Percentiles rank a stretch among this genome's conserved stretches.
These are phyloP conservation scores for Diaporthe ilicicola DNA, from an alignment of 2,329 filamentous ascomycete species.

Conservation along the genomic window DNA sequence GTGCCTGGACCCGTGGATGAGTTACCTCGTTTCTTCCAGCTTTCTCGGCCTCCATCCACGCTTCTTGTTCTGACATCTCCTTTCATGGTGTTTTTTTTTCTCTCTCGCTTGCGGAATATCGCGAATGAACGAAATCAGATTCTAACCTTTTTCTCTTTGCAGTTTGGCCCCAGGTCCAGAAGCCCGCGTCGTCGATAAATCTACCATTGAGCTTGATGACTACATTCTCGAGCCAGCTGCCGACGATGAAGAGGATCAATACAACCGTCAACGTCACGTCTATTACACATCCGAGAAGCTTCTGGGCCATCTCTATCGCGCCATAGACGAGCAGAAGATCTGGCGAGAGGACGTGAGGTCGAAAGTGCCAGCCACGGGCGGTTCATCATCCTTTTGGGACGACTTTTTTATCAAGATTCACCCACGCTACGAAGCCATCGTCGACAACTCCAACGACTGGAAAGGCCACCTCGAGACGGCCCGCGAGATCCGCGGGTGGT, in stretches of 20 bases:
- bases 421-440: constrained; percentile 41
- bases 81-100: rapidly evolving
- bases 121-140: not conserved
- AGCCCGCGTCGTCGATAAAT: constrained; percentile 53
- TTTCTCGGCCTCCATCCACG: rapidly evolving
- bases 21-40: too few relatives aligned
- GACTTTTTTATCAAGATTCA: constrained; percentile 46
- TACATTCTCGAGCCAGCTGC: constrained; percentile 37
- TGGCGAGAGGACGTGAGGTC: constrained; percentile 60
- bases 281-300: constrained; percentile 76
- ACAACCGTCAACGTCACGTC: constrained; percentile 50
- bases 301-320: constrained; percentile 75
- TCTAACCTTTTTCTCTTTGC: constrained; percentile 23
- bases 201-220: constrained; percentile 50
- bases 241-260: constrained; percentile 56
- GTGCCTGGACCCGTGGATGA: not conserved
- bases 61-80: not conserved
- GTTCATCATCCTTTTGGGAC: constrained; percentile 54
- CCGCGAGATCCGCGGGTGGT: constrained; percentile 50
- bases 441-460: constrained; percentile 40
- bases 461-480: constrained; percentile 47
- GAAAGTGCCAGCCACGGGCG: constrained; percentile 36
- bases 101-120: rapidly evolving
- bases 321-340: constrained; percentile 76
- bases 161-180: constrained; percentile 58